These are phyloP conservation scores for Monsonia emarginata DNA, from an alignment of 441 rosid genomes.

Conservation along the genomic window DNA sequence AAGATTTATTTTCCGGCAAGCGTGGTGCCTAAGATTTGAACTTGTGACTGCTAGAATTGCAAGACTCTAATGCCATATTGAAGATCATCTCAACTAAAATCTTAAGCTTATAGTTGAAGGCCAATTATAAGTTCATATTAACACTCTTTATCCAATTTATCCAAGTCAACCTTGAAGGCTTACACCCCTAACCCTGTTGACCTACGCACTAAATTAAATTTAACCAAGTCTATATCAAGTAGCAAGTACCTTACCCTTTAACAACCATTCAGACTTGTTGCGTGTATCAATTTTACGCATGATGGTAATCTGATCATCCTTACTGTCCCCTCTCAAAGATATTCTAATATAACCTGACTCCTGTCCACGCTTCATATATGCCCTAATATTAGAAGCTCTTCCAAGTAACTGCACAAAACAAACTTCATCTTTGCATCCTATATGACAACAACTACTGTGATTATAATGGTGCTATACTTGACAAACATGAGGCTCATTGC, in stretches of 20 bases:
- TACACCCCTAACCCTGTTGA: not conserved
- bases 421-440: constrained; percentile 2
- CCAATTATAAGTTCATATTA: no score
- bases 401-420: constrained; percentile 66
- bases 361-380: constrained; percentile 91
- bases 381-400: constrained; percentile 74
- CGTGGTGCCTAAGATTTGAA: no score
- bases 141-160: no score
- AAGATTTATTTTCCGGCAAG: no score
- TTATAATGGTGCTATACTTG: constrained; percentile 12
- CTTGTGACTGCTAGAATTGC: no score
- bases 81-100: no score
- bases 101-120: no score
- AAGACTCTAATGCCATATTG: no score
- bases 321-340: constrained; percentile 50
- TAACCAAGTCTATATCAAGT: constrained; percentile 6
- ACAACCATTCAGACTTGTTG: constrained; percentile 89
- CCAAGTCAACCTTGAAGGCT: not conserved
- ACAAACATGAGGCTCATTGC: constrained; percentile 87
- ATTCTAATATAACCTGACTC: constrained; percentile 63
- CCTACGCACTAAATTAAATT: not conserved
- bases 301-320: constrained; percentile 42
- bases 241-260: constrained; percentile 44
- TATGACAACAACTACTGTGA: constrained; percentile 9
- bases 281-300: constrained; percentile 71